Percentiles rank a stretch among this genome's conserved stretches.
Conservation (phyloP, 768 basidiomycete species). For the Macrolepiota fuliginosa region DNA sequence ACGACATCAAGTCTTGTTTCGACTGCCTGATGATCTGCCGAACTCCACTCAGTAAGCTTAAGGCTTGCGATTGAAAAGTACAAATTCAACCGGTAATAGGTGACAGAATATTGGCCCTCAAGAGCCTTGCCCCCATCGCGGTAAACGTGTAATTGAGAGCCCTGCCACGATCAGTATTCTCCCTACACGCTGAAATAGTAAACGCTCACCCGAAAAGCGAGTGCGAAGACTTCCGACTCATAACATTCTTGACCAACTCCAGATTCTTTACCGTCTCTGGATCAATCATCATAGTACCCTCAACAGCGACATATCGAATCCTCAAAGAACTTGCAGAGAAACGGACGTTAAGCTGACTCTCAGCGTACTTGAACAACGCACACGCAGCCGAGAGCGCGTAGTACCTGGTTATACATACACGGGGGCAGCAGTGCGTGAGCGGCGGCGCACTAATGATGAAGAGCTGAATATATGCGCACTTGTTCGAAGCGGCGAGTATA, state of each 20-base stretch:
- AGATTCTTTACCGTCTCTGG: conserved; percentile 84
- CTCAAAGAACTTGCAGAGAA: conserved; percentile 70
- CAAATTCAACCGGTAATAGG: conserved; percentile 63
- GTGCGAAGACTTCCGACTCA: conserved; percentile 62
- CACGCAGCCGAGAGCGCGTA: conserved; percentile 84
- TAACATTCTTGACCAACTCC: conserved; percentile 81
- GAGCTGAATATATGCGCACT: conserved; percentile 47
- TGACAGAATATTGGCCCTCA: conserved; percentile 79
- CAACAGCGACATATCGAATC: conserved; percentile 74
- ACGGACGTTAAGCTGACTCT: conserved; percentile 62
- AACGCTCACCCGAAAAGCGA: conserved; percentile 73
- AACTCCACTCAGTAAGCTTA: not conserved
- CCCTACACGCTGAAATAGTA: not conserved
- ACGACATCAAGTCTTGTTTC: conserved; percentile 86
- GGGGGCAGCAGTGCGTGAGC: not conserved
- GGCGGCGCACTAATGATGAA: not conserved
- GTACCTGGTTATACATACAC: conserved; percentile 50
- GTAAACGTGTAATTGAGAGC: conserved; percentile 81
- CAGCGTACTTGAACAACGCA: conserved; percentile 86
- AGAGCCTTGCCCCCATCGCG: conserved; percentile 82
- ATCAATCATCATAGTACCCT: conserved; percentile 96
- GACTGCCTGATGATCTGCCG: conserved; percentile 56
- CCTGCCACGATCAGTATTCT: conserved; percentile 31
- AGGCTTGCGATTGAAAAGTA: not conserved
- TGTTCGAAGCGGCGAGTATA: conserved; percentile 74